Percentiles rank a stretch among this genome's conserved stretches.
Evolutionary conservation across 2,329 filamentous ascomycete species (phyloP).

Genomic region (Aspergillus vadensis): DNA sequence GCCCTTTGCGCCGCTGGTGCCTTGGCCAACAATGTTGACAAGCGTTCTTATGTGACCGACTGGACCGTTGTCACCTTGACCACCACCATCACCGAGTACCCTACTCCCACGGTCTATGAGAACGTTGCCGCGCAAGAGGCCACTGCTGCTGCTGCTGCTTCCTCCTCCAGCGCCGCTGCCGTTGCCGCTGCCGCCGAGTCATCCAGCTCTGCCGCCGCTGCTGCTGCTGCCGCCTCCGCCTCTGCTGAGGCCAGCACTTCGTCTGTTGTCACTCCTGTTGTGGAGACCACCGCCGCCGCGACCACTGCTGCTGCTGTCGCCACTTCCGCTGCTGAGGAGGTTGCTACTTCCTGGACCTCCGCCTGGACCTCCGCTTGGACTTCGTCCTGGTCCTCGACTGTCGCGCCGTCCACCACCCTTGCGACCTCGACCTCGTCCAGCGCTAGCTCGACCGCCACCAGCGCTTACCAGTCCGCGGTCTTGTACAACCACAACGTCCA

Average conservation of each 20-base stretch:
- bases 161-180: slow-evolving; percentile 1
- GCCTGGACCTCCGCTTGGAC: slow-evolving; percentile 18
- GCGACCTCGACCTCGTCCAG: slow-evolving; percentile 23
- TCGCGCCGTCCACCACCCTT: slow-evolving; percentile 10
- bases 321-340: not conserved
- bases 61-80: slow-evolving; percentile 42
- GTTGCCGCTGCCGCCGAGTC: slow-evolving; percentile 4
- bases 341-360: slow-evolving; percentile 10
- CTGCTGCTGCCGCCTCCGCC: not conserved
- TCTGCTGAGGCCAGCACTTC: not conserved
- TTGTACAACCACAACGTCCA: slow-evolving; percentile 82
- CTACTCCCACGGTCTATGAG: slow-evolving; percentile 10
- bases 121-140: not conserved
- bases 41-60: slow-evolving; percentile 37
- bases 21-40: slow-evolving; percentile 36
- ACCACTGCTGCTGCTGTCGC: not conserved
- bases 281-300: not conserved
- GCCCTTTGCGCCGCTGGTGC: slow-evolving; percentile 40
- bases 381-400: slow-evolving; percentile 14
- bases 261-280: not conserved
- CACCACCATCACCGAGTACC: slow-evolving; percentile 33
- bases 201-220: not conserved
- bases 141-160: not conserved
- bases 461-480: slow-evolving; percentile 26
- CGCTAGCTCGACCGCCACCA: slow-evolving; percentile 18